These are phyloP conservation scores for Phytophthora hybrid DNA, from an alignment of 352 stramenopile genomes.

Conservation along the genomic window DNA sequence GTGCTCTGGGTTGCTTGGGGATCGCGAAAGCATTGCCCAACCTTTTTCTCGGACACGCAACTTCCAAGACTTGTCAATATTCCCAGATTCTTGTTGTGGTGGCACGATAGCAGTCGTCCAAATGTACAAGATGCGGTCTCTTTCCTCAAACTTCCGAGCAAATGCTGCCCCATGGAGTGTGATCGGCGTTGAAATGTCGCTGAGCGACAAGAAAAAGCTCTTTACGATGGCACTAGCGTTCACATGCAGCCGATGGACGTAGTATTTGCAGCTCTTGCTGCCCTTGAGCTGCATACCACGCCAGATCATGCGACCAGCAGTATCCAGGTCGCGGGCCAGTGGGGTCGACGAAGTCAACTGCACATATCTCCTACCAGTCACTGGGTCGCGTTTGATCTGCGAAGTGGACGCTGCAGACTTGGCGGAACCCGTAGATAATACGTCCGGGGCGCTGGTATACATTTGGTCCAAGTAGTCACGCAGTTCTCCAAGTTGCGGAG, in stretches of 20 bases:
- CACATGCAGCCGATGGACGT: constrained; percentile 26
- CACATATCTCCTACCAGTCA: constrained; percentile 13
- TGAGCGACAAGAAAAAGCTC: constrained; percentile 27
- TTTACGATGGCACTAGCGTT: constrained; percentile 31
- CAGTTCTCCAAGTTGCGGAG: constrained; percentile 28
- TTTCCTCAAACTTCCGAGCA: constrained; percentile 25
- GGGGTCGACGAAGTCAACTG: constrained; percentile 26
- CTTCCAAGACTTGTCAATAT: constrained; percentile 5
- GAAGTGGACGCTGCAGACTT: constrained; percentile 14
- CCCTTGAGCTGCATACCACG: constrained; percentile 26
- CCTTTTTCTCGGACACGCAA: constrained; percentile 31
- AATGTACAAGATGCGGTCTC: constrained; percentile 30
- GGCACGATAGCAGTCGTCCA: constrained; percentile 31
- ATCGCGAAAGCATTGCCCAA: constrained; percentile 24
- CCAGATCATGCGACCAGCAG: constrained; percentile 29
- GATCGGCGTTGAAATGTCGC: background rate
- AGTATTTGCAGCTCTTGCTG: constrained; percentile 19
- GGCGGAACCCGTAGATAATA: constrained; percentile 8
- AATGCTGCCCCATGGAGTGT: constrained; percentile 27
- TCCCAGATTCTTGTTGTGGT: background rate
- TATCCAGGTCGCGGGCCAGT: constrained; percentile 19
- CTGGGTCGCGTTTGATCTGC: constrained; percentile 27
- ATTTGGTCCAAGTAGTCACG: constrained; percentile 26
- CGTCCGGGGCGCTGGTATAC: constrained; percentile 15
- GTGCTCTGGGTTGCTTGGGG: constrained; percentile 16